A percentile compares a stretch with the other conserved stretches of the same genome.
Evolutionary conservation across 257 asterid species (phyloP).

Genomic region (Cynanchum wilfordii): DNA sequence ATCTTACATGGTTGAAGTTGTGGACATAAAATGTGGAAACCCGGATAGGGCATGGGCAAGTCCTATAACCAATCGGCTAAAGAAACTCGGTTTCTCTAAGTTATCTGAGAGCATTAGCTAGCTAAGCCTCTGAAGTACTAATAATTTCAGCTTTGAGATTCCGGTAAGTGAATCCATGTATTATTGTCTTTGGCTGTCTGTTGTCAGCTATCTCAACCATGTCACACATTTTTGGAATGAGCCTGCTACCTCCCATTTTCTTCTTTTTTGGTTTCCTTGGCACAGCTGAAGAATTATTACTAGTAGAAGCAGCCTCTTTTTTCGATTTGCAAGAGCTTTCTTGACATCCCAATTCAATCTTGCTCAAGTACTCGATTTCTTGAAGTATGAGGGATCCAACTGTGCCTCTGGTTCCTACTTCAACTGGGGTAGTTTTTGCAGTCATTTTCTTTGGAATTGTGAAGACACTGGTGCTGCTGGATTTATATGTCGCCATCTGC

Average conservation of each 20-base stretch:
- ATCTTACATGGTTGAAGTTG: constrained; percentile 50
- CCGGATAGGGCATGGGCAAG: constrained; percentile 49
- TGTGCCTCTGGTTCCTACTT: constrained; percentile 30
- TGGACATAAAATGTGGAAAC: constrained; percentile 69
- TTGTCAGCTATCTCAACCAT: constrained; percentile 47
- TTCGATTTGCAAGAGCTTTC: constrained; percentile 20
- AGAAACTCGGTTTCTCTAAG: constrained; percentile 9
- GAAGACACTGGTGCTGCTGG: constrained; percentile 17
- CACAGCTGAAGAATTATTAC: constrained; percentile 19
- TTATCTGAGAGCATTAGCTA: constrained; percentile 35
- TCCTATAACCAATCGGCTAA: constrained; percentile 47
- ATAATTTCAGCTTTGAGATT: constrained; percentile 35
- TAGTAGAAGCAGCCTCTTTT: constrained; percentile 23
- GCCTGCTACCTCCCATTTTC: constrained; percentile 39
- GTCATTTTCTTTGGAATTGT: constrained; percentile 25
- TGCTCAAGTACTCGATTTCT: constrained; percentile 32
- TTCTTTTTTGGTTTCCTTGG: constrained; percentile 36
- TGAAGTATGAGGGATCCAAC: constrained; percentile 39
- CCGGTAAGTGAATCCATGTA: constrained; percentile 30
- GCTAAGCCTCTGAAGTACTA: constrained; percentile 27
- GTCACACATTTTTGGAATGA: constrained; percentile 42
- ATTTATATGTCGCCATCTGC: constrained; percentile 19
- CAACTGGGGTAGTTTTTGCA: constrained; percentile 28
- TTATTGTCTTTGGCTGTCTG: constrained; percentile 21
- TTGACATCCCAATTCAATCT: constrained; percentile 19